A percentile compares a stretch with the other conserved stretches of the same genome.
phyloP scores from a whole-genome alignment of 768 basidiomycete genomes.

The Hebeloma cylindrosporum region DNA sequence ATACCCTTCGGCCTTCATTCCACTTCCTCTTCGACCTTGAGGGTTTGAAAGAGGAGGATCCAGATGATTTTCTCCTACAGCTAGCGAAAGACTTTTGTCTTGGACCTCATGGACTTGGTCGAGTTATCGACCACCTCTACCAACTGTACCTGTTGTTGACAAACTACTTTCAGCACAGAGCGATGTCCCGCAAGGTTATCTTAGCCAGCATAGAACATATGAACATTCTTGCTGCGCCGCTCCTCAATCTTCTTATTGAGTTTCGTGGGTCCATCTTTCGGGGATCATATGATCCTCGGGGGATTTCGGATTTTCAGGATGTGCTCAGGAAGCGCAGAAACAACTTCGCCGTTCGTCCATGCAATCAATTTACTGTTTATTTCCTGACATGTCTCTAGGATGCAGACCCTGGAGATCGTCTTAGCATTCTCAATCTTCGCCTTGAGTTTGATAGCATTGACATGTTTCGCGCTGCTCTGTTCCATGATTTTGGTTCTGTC shows the following conservation, averaged over 20 bases:
- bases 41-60: neutral
- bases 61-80: neutral
- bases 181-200: neutral
- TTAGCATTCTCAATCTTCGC: neutral
- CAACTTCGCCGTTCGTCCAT: neutral
- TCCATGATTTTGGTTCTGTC: conserved; percentile 2
- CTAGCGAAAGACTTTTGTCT: neutral
- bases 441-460: neutral
- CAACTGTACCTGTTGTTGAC: neutral
- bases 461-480: conserved; percentile 1
- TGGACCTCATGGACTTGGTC: conserved; percentile 1
- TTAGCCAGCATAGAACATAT: neutral
- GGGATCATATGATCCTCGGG: conserved; percentile 1
- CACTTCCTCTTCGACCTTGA: conserved; percentile 4
- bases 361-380: neutral
- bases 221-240: neutral
- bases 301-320: conserved; percentile 1
- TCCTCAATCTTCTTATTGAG: neutral
- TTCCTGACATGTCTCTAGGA: neutral
- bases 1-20: neutral
- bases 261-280: conserved; percentile 1
- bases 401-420: neutral
- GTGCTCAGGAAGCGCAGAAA: neutral
- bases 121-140: neutral
- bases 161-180: neutral